phyloP scores from a whole-genome alignment of 495 filamentous ascomycete genomes.

The Daldinia concentrica region DNA sequence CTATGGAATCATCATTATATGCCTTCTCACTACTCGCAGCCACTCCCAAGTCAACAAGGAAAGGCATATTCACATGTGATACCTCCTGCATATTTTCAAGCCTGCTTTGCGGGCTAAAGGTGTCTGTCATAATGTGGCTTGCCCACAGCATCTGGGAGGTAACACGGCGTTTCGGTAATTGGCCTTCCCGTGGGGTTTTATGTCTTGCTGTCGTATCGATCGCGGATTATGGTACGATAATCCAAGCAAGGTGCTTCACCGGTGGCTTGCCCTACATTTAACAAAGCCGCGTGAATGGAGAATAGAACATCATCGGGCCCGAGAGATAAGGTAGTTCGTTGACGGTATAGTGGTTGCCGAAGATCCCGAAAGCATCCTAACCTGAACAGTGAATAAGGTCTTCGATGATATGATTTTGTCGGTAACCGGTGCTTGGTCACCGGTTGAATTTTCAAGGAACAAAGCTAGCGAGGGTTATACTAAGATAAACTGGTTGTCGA shows the following conservation, averaged over 20 bases:
- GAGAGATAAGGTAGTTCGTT: neutral
- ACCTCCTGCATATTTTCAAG: neutral
- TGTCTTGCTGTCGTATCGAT: neutral
- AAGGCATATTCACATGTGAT: neutral
- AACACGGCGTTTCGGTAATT: slow-evolving; percentile 19
- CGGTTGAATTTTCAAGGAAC: neutral
- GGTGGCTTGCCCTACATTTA: neutral
- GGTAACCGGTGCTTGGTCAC: neutral
- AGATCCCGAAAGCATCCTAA: neutral
- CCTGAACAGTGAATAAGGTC: neutral
- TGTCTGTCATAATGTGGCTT: slow-evolving; percentile 12
- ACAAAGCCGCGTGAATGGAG: neutral
- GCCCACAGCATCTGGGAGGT: slow-evolving; percentile 4
- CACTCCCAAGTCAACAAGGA: neutral
- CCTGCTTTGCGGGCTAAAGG: neutral
- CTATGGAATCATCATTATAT: neutral
- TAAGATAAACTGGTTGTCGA: neutral
- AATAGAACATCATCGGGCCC: neutral
- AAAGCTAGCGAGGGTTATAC: neutral
- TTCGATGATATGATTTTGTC: neutral
- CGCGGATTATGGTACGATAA: neutral
- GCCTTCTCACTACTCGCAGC: neutral
- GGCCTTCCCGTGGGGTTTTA: slow-evolving; percentile 1
- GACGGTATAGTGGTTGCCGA: too few species aligned
- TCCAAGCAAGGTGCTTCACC: neutral